Evolutionary conservation across 306 rosid genomes (phyloP).

Genomic region (Notholithocarpus densiflorus): DNA sequence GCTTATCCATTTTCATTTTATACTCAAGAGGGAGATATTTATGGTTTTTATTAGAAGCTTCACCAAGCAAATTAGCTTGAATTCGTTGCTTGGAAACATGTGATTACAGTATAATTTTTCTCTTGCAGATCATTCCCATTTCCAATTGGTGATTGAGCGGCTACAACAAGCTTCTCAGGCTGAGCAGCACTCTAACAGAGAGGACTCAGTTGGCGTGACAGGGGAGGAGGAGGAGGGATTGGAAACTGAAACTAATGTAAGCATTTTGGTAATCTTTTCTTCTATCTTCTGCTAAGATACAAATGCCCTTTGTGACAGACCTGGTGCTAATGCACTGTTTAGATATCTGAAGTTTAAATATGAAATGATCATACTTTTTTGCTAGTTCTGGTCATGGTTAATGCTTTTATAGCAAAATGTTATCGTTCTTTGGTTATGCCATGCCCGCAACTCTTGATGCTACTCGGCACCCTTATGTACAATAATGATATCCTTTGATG

Average conservation of each 20-base stretch:
- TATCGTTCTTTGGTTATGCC: neutral
- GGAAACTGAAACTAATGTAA: conserved; percentile 47
- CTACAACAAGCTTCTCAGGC: conserved; percentile 57
- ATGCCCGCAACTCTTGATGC: neutral
- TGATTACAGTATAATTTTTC: neutral
- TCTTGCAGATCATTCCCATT: conserved; percentile 57
- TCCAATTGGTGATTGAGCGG: conserved; percentile 46
- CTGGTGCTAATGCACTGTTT: neutral
- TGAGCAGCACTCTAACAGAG: conserved; percentile 43
- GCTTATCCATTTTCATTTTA: neutral
- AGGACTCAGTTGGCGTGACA: conserved; percentile 36
- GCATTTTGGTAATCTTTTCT: conserved; percentile 21
- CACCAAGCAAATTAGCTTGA: neutral
- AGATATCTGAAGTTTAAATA: neutral
- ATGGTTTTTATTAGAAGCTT: neutral
- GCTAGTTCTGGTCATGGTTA: neutral
- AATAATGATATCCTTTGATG: neutral
- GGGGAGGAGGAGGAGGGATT: conserved; percentile 41
- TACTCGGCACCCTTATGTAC: neutral
- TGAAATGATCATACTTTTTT: neutral
- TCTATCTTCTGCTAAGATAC: conserved; percentile 22
- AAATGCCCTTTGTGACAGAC: neutral
- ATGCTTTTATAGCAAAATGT: neutral
- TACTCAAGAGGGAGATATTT: neutral
- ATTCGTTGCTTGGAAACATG: neutral